Evolutionary conservation across 2,329 filamentous ascomycete genomes (phyloP).

Genomic region (Penicillium sp.): DNA sequence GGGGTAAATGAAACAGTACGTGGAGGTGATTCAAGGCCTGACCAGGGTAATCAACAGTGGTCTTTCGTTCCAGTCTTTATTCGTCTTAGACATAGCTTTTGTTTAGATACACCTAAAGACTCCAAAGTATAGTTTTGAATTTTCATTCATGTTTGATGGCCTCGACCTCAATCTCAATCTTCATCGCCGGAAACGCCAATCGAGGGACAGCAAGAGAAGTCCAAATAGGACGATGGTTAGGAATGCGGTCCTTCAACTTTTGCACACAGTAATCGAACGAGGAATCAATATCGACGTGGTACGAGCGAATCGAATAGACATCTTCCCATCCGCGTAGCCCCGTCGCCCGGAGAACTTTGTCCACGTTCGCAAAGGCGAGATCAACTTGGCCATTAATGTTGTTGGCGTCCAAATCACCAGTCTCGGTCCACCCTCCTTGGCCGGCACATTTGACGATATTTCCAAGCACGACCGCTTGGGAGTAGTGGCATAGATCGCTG

Average conservation of each 20-base stretch:
- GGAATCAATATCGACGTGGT: slow-evolving; percentile 11
- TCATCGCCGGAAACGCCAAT: slow-evolving; percentile 8
- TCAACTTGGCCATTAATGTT: slow-evolving; percentile 7
- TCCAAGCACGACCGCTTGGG: slow-evolving; percentile 16
- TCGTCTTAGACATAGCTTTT: too few relatives aligned
- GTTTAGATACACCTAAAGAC: too few relatives aligned
- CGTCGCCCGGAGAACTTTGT: slow-evolving; percentile 7
- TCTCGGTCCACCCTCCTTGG: slow-evolving; percentile 10
- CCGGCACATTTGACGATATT: slow-evolving; percentile 17
- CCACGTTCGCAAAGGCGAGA: slow-evolving; percentile 15
- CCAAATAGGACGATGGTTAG: slow-evolving; percentile 14
- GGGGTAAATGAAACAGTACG: too few relatives aligned
- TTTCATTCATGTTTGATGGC: neutral
- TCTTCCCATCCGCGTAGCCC: slow-evolving; percentile 11
- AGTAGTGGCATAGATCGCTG: slow-evolving; percentile 11
- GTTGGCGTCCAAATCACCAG: slow-evolving; percentile 6
- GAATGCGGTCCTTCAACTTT: slow-evolving; percentile 10
- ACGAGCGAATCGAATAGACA: slow-evolving; percentile 12
- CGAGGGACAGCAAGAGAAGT: slow-evolving; percentile 7
- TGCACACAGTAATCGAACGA: slow-evolving; percentile 7
- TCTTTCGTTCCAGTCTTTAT: too few relatives aligned
- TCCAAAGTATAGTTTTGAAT: too few relatives aligned
- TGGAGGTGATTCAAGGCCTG: too few relatives aligned
- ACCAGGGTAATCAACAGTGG: too few relatives aligned
- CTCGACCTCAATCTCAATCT: slow-evolving; percentile 16